Percentiles rank a stretch among this genome's conserved stretches.
Conservation (phyloP, 257 asterid species). For the Verbascum thapsus region DNA sequence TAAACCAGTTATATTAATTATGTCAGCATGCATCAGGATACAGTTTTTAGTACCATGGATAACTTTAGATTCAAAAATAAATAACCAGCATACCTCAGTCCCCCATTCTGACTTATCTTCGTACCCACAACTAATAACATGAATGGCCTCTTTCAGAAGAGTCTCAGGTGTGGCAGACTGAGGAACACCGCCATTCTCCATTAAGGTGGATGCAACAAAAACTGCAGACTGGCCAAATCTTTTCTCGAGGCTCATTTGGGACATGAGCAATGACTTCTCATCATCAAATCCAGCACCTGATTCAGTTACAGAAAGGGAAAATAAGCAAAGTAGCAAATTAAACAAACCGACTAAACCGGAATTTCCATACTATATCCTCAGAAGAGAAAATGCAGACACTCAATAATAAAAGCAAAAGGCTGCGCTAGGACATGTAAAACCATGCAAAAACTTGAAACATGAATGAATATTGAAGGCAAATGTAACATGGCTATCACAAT, state of each 20-base stretch:
- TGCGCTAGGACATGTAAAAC: not conserved
- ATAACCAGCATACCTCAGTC: conserved; percentile 43
- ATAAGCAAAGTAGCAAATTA: not conserved
- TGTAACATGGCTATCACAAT: not conserved
- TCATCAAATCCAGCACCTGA: conserved; percentile 75
- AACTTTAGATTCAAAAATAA: not conserved
- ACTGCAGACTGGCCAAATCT: conserved; percentile 75
- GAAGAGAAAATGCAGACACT: not conserved
- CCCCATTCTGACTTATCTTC: conserved; percentile 83
- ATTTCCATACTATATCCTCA: not conserved
- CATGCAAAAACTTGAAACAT: not conserved
- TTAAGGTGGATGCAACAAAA: conserved; percentile 71
- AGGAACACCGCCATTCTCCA: conserved; percentile 79
- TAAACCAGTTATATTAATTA: too few relatives aligned
- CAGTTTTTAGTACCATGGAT: not conserved
- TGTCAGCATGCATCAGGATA: too few relatives aligned
- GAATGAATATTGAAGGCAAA: not conserved
- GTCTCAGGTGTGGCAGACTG: conserved; percentile 67
- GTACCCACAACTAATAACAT: conserved; percentile 75
- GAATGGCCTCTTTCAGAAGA: conserved; percentile 73
- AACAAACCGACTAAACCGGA: not conserved
- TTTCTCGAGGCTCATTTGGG: conserved; percentile 72
- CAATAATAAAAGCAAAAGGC: not conserved
- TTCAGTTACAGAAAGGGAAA: not conserved
- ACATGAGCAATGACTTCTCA: conserved; percentile 63